These are phyloP conservation scores for Zopfochytrium polystomum DNA, from an alignment of 371 early-diverging fungal genomes.

Conservation along the genomic window DNA sequence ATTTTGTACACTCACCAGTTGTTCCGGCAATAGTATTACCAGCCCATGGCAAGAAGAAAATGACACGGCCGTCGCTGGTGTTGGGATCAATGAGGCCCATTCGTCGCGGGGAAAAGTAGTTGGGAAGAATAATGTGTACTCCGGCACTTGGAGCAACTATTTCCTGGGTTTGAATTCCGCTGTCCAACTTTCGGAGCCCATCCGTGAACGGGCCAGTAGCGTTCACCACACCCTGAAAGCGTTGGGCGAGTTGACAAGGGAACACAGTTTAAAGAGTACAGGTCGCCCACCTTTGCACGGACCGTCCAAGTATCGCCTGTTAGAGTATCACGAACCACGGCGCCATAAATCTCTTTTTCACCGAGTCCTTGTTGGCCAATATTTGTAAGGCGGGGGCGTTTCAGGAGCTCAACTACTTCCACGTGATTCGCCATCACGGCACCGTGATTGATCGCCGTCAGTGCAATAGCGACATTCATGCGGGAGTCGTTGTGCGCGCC, in stretches of 20 bases:
- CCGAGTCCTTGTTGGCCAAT: slow-evolving; percentile 36
- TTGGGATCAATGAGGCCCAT: slow-evolving; percentile 97
- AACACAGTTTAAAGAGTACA: background rate
- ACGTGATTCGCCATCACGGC: slow-evolving; percentile 95
- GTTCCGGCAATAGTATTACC: slow-evolving; percentile 98
- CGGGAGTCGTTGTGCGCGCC: slow-evolving; percentile 97
- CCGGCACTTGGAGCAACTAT: slow-evolving; percentile 97
- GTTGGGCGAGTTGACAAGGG: background rate
- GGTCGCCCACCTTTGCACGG: slow-evolving; percentile 63
- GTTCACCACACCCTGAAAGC: slow-evolving; percentile 81
- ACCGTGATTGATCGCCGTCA: slow-evolving; percentile 93
- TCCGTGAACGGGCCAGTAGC: slow-evolving; percentile 84
- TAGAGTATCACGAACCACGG: slow-evolving; percentile 77
- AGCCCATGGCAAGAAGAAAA: slow-evolving; percentile 99
- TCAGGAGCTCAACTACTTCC: slow-evolving; percentile 81
- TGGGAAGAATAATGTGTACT: slow-evolving; percentile 94
- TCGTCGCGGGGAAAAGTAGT: slow-evolving; percentile 85
- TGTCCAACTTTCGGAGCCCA: slow-evolving; percentile 85
- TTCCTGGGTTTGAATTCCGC: slow-evolving; percentile 58
- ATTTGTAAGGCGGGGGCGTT: slow-evolving; percentile 43
- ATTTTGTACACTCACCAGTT: slow-evolving; percentile 52
- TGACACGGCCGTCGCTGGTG: slow-evolving; percentile 97
- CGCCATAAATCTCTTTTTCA: slow-evolving; percentile 66
- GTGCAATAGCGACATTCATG: slow-evolving; percentile 94
- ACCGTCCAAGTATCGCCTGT: slow-evolving; percentile 88